phyloP scores from a whole-genome alignment of 352 stramenopile genomes.

The Hyaloperonospora arabidopsidis region DNA sequence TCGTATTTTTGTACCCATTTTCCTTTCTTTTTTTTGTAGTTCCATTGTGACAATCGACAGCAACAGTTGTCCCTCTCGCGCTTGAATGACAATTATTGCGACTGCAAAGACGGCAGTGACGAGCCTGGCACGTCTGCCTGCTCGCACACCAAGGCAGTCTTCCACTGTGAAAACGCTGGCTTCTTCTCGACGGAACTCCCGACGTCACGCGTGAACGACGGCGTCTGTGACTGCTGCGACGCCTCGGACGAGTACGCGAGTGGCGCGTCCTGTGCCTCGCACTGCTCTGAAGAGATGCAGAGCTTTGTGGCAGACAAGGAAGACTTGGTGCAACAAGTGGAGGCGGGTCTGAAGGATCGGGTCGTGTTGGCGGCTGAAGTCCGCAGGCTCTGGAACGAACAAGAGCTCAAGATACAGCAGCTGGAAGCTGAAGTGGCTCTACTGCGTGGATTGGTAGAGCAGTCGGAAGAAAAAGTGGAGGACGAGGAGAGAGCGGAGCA shows the following conservation, averaged over 20 bases:
- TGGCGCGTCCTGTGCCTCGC: conserved; percentile 32
- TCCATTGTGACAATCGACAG: conserved; percentile 59
- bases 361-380: conserved; percentile 27
- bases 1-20: conserved; percentile 1
- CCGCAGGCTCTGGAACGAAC: conserved; percentile 29
- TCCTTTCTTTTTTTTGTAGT: conserved; percentile 24
- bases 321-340: conserved; percentile 61
- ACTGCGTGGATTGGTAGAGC: conserved; percentile 33
- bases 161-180: conserved; percentile 32
- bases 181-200: conserved; percentile 55
- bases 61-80: conserved; percentile 41
- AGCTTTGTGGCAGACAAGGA: conserved; percentile 49
- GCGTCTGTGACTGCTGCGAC: conserved; percentile 97
- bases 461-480: conserved; percentile 28
- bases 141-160: conserved; percentile 35
- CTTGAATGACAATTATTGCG: conserved; percentile 92
- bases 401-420: conserved; percentile 25
- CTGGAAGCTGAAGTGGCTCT: conserved; percentile 24
- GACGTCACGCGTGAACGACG: conserved; percentile 81
- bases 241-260: conserved; percentile 82
- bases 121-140: conserved; percentile 84
- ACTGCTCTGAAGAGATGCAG: conserved; percentile 27
- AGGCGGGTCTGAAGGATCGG: conserved; percentile 52
- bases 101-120: conserved; percentile 88
- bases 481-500: conserved; percentile 44